Evolutionary conservation across 2,329 filamentous ascomycete genomes (phyloP).

Genomic region (Phaeosphaeria sp.): DNA sequence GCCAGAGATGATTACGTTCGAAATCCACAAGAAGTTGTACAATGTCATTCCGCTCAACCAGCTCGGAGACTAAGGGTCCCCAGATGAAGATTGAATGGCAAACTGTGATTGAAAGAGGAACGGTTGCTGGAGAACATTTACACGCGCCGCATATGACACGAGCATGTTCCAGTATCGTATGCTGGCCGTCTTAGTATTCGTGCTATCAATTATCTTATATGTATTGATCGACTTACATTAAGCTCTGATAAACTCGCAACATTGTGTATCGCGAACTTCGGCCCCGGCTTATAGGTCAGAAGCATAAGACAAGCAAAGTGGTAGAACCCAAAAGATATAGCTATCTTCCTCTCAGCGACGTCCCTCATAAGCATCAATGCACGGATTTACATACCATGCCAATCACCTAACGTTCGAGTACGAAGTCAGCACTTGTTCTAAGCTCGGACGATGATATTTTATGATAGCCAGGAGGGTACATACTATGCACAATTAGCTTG

Average conservation of each 20-base stretch:
- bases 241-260: conserved; percentile 20
- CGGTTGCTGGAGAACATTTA: conserved; percentile 31
- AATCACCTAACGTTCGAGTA: too few species aligned
- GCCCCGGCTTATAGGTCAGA: conserved; percentile 37
- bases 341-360: too few species aligned
- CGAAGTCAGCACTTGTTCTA: too few species aligned
- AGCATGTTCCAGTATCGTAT: conserved; percentile 31
- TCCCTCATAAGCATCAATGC: too few species aligned
- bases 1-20: conserved; percentile 35
- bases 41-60: conserved; percentile 28
- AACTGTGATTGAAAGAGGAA: conserved; percentile 29
- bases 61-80: conserved; percentile 28
- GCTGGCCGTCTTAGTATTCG: conserved; percentile 14
- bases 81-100: conserved; percentile 39
- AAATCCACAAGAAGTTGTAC: conserved; percentile 29
- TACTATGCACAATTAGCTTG: too few species aligned
- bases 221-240: conserved; percentile 22
- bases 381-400: conserved; percentile 42
- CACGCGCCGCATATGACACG: conserved; percentile 35
- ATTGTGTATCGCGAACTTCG: conserved; percentile 34
- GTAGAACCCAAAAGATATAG: conserved; percentile 32
- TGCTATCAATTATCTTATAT: neutral
- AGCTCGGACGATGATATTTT: too few species aligned
- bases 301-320: conserved; percentile 39
- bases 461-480: too few species aligned